Evolutionary conservation across 805 yeast species (phyloP).

Genomic region (Teunomyces lycoperdinae): DNA sequence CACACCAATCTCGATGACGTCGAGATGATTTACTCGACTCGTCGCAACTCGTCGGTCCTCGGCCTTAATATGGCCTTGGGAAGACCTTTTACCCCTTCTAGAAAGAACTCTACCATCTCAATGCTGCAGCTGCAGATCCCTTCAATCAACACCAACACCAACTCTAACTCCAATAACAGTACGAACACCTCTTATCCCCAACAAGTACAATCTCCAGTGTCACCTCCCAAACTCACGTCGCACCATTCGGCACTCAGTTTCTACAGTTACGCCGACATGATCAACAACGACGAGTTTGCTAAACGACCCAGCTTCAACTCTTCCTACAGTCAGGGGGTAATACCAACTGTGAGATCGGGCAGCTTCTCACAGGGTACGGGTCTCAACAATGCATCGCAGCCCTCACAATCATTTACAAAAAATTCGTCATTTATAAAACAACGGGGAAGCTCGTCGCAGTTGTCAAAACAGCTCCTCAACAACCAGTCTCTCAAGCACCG

Average conservation of each 20-base stretch:
- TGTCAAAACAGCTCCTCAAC: slow-evolving; percentile 20
- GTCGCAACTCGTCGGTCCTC: slow-evolving; percentile 55
- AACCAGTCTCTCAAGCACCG: slow-evolving; percentile 2
- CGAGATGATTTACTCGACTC: slow-evolving; percentile 60
- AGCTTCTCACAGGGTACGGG: background rate
- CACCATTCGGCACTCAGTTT: slow-evolving; percentile 47
- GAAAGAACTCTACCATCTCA: slow-evolving; percentile 36
- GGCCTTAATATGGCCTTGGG: slow-evolving; percentile 50
- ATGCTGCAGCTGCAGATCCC: slow-evolving; percentile 12
- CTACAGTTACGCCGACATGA: slow-evolving; percentile 78
- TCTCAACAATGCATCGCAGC: slow-evolving; percentile 1
- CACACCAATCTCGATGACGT: slow-evolving; percentile 62
- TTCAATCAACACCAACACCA: slow-evolving; percentile 8
- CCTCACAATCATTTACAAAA: slow-evolving; percentile 7
- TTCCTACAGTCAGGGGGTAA: slow-evolving; percentile 32
- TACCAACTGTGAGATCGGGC: slow-evolving; percentile 13
- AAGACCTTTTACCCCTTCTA: slow-evolving; percentile 36
- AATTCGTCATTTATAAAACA: slow-evolving; percentile 8
- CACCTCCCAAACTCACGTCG: slow-evolving; percentile 39
- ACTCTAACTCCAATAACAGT: slow-evolving; percentile 1
- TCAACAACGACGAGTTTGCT: slow-evolving; percentile 61
- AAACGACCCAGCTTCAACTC: slow-evolving; percentile 59
- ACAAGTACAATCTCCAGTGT: slow-evolving; percentile 27
- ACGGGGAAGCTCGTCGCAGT: slow-evolving; percentile 16
- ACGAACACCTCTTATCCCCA: slow-evolving; percentile 2